These are phyloP conservation scores for Amaranthus cruentus DNA, from an alignment of 148 eudicot genomes.

Conservation along the genomic window DNA sequence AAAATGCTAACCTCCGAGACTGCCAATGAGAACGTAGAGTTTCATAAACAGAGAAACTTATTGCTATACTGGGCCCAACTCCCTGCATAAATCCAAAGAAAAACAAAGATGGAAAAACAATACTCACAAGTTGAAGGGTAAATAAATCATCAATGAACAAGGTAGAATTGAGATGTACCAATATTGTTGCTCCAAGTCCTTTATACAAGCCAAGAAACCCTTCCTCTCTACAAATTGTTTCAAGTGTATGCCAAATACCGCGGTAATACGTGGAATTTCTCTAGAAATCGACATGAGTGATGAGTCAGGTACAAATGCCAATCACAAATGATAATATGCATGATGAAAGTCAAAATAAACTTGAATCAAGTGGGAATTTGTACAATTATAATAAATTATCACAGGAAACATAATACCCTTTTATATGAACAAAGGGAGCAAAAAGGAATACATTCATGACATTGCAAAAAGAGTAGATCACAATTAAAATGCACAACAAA, in stretches of 20 bases:
- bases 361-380: too few species aligned
- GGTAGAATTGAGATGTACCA: slow-evolving; percentile 41
- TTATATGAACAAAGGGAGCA: background rate
- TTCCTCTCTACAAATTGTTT: slow-evolving; percentile 76
- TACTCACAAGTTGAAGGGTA: background rate
- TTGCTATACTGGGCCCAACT: slow-evolving; percentile 89
- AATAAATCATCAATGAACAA: background rate
- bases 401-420: too few species aligned
- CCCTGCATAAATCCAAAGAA: slow-evolving; percentile 45
- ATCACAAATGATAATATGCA: background rate
- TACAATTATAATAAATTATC: too few species aligned
- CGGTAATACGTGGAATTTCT: slow-evolving; percentile 66
- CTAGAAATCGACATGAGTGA: slow-evolving; percentile 32
- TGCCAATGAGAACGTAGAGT: slow-evolving; percentile 59
- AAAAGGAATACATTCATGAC: background rate
- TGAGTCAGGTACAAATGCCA: background rate
- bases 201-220: slow-evolving; percentile 74
- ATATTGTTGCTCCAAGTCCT: slow-evolving; percentile 82
- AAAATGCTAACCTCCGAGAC: slow-evolving; percentile 45
- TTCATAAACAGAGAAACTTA: slow-evolving; percentile 87
- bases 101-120: background rate
- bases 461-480: background rate
- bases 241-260: slow-evolving; percentile 73
- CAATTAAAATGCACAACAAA: background rate
- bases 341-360: too few species aligned